Evolutionary conservation across 2,329 filamentous ascomycete genomes (phyloP).

Genomic region (Aureobasidium zeae): DNA sequence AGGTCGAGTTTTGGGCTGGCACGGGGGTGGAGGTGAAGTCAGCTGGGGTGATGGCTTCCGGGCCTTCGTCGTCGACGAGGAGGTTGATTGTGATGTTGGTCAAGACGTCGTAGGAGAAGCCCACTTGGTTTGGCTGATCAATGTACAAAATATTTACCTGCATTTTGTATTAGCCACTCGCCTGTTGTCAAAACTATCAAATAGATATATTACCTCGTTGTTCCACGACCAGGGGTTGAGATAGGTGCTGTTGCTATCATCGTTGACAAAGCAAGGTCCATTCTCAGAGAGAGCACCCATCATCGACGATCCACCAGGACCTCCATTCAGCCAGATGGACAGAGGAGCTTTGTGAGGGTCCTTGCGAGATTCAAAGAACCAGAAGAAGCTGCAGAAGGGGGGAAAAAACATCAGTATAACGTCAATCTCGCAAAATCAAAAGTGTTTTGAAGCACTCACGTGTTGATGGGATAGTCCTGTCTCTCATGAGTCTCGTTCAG

Average conservation of each 20-base stretch:
- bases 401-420: conserved; percentile 19
- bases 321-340: conserved; percentile 50
- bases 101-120: conserved; percentile 34
- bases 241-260: conserved; percentile 42
- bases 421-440: background rate
- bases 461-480: conserved; percentile 23
- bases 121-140: conserved; percentile 52
- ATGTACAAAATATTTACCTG: conserved; percentile 48
- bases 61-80: conserved; percentile 7
- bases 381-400: conserved; percentile 49
- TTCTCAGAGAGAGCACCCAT: conserved; percentile 42
- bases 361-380: conserved; percentile 52
- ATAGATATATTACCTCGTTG: conserved; percentile 20
- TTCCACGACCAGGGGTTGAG: conserved; percentile 55
- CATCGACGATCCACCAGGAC: conserved; percentile 45
- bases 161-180: background rate
- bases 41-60: conserved; percentile 17
- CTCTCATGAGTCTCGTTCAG: conserved; percentile 21
- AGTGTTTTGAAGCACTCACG: conserved; percentile 25
- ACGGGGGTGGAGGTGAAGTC: conserved; percentile 31
- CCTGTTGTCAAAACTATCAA: background rate
- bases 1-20: conserved; percentile 25
- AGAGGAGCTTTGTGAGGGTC: conserved; percentile 45
- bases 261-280: conserved; percentile 46
- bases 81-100: conserved; percentile 27